A percentile compares a stretch with the other conserved stretches of the same genome.
These are phyloP conservation scores for Nakaseomyces kungkrabaensis DNA, from an alignment of 1,139 yeast species.

Conservation along the genomic window DNA sequence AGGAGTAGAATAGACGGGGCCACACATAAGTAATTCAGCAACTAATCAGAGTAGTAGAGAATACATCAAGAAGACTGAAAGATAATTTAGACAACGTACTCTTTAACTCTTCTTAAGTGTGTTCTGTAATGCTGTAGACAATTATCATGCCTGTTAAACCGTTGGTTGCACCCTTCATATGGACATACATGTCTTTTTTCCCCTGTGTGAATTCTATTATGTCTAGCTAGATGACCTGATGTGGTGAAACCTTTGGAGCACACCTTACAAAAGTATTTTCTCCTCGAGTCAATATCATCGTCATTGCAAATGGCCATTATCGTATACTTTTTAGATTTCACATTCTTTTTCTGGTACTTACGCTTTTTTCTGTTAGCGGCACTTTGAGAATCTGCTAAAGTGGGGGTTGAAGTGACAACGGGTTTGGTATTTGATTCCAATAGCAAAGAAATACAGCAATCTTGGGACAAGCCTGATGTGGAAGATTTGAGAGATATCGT, in stretches of 20 bases:
- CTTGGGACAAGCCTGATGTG: background rate
- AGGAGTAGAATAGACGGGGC: too few relatives aligned
- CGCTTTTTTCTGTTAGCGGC: background rate
- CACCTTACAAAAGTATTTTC: conserved; percentile 24
- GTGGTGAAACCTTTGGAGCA: conserved; percentile 45
- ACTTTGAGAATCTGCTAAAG: background rate
- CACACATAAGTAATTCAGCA: background rate
- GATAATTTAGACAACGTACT: background rate
- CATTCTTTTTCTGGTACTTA: background rate
- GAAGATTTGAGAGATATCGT: background rate
- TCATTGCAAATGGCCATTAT: conserved; percentile 6
- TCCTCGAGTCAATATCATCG: conserved; percentile 6
- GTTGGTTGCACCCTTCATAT: conserved; percentile 67
- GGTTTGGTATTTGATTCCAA: background rate
- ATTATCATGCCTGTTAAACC: conserved; percentile 87
- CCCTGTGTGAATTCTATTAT: conserved; percentile 83
- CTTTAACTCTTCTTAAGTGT: conserved; percentile 33
- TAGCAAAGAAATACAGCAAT: background rate
- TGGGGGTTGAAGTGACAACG: background rate
- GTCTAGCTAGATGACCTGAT: conserved; percentile 88
- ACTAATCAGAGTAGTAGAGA: background rate
- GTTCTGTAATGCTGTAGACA: conserved; percentile 90
- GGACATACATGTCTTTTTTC: conserved; percentile 83
- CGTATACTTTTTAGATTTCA: conserved; percentile 1
- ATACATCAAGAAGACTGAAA: too few relatives aligned